phyloP scores from a whole-genome alignment of 495 filamentous ascomycete species.

The Ascodesmis nigricans region DNA sequence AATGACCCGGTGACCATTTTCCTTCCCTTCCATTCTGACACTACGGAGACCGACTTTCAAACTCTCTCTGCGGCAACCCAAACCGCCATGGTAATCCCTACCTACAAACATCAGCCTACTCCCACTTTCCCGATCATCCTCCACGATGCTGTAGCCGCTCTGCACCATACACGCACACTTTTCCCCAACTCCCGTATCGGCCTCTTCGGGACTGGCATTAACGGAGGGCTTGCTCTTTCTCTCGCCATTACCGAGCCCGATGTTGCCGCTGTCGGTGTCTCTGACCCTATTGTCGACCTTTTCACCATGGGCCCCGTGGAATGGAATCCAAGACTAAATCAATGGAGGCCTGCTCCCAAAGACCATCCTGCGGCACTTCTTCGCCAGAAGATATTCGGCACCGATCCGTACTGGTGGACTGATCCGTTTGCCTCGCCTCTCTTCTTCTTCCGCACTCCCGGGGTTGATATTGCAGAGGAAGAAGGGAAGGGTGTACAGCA shows the following conservation, averaged over 20 bases:
- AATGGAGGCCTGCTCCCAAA: no score
- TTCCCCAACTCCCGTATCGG: not conserved
- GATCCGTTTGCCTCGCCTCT: not conserved
- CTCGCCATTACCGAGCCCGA: not conserved
- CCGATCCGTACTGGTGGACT: not conserved
- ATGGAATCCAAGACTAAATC: no score
- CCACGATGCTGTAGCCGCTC: not conserved
- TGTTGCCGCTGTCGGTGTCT: not conserved
- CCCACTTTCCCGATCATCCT: not conserved
- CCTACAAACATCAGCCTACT: no score
- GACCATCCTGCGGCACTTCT: not conserved
- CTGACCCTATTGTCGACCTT: not conserved
- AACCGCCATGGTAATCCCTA: no score
- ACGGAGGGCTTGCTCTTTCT: not conserved
- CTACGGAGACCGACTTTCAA: no score
- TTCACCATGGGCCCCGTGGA: not conserved
- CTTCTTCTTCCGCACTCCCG: not conserved
- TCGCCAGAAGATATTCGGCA: not conserved
- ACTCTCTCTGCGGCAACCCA: no score
- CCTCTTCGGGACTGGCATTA: not conserved
- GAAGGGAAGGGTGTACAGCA: no score
- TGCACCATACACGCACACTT: not conserved
- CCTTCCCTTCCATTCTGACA: no score
- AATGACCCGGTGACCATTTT: no score
- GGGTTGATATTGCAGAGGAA: no score